phyloP scores from a whole-genome alignment of 768 basidiomycete genomes.

The Lactarius quietus region DNA sequence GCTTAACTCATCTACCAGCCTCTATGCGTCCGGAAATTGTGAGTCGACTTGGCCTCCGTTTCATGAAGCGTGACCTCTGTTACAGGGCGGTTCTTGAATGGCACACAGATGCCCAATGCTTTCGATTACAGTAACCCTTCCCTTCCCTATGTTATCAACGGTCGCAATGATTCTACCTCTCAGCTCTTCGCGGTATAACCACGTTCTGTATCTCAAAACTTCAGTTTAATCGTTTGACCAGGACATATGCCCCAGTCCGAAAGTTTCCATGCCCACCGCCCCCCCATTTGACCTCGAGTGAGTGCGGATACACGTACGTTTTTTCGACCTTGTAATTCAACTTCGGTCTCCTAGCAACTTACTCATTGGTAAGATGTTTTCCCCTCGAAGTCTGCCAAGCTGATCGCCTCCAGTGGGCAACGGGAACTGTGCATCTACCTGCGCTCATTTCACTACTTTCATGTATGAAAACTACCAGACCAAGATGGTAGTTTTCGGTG shows the following conservation, averaged over 20 bases:
- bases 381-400: neutral
- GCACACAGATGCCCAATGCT: slow-evolving; percentile 28
- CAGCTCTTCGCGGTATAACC: slow-evolving; percentile 34
- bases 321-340: neutral
- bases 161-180: slow-evolving; percentile 30
- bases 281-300: slow-evolving; percentile 23
- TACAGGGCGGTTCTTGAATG: slow-evolving; percentile 34
- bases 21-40: slow-evolving; percentile 56
- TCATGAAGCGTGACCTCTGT: neutral
- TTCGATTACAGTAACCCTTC: slow-evolving; percentile 34
- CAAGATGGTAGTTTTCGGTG: slow-evolving; percentile 50
- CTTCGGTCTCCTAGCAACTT: slow-evolving; percentile 8
- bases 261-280: slow-evolving; percentile 1
- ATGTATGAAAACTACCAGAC: slow-evolving; percentile 50
- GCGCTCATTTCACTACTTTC: slow-evolving; percentile 52
- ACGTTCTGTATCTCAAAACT: neutral
- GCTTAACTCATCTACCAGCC: slow-evolving; percentile 35
- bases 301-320: neutral
- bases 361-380: slow-evolving; percentile 6
- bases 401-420: slow-evolving; percentile 15
- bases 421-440: slow-evolving; percentile 48
- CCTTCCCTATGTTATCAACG: slow-evolving; percentile 32
- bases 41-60: slow-evolving; percentile 19
- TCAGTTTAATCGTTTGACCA: slow-evolving; percentile 19
- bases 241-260: slow-evolving; percentile 35